Percentiles rank a stretch among this genome's conserved stretches.
Evolutionary conservation across 352 stramenopile genomes (phyloP).

Genomic region (Blastocystis sp.): DNA sequence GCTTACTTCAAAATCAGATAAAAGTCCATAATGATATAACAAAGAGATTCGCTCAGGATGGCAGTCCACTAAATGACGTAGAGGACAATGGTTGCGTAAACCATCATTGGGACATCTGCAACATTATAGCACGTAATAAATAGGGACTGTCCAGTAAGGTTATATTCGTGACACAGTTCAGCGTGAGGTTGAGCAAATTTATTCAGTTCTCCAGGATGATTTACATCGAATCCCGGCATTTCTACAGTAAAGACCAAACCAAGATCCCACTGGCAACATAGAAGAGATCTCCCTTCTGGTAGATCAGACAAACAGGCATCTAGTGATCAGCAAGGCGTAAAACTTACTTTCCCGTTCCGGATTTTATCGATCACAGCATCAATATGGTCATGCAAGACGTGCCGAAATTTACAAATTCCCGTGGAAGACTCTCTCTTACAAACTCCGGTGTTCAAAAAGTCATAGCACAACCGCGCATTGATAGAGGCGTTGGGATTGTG

Average conservation of each 20-base stretch:
- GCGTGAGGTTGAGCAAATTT: background rate
- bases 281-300: background rate
- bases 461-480: slow-evolving; percentile 42
- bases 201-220: slow-evolving; percentile 34
- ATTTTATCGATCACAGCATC: slow-evolving; percentile 45
- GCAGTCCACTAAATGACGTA: slow-evolving; percentile 7
- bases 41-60: slow-evolving; percentile 36
- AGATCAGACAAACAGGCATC: slow-evolving; percentile 19
- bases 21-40: background rate
- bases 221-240: background rate
- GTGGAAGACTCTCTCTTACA: slow-evolving; percentile 1
- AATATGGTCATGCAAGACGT: slow-evolving; percentile 10
- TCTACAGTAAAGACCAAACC: background rate
- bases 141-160: slow-evolving; percentile 1
- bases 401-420: slow-evolving; percentile 31
- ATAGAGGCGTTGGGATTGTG: slow-evolving; percentile 4
- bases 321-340: background rate
- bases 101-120: slow-evolving; percentile 13
- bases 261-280: background rate
- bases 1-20: background rate
- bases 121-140: background rate
- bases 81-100: background rate
- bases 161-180: slow-evolving; percentile 25
- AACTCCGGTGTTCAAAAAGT: slow-evolving; percentile 28
- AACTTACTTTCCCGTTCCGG: background rate